Evolutionary conservation across 2,329 filamentous ascomycete genomes (phyloP).

Genomic region (Didymella sp.): DNA sequence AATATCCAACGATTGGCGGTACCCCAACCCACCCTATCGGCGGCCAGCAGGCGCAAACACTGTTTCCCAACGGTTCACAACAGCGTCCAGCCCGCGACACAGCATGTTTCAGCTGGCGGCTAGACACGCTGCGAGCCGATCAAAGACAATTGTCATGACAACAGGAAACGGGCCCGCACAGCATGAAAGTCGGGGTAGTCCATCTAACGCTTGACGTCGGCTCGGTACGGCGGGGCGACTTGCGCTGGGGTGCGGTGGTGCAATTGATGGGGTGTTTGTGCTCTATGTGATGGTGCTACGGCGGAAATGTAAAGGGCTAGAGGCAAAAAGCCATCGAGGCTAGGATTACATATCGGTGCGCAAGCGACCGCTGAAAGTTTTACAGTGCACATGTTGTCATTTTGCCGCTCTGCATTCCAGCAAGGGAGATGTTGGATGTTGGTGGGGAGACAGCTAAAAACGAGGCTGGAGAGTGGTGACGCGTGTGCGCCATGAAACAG

Average conservation of each 20-base stretch:
- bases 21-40: conserved; percentile 7
- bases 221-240: conserved; percentile 7
- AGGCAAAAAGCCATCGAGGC: background rate
- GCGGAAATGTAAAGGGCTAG: conserved; percentile 1
- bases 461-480: conserved; percentile 9
- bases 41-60: conserved; percentile 10
- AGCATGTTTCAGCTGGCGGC: conserved; percentile 13
- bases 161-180: conserved; percentile 5
- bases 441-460: conserved; percentile 1
- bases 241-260: background rate
- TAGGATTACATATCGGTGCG: background rate
- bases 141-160: conserved; percentile 12
- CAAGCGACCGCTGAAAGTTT: conserved; percentile 2
- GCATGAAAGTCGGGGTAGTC: conserved; percentile 4
- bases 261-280: background rate
- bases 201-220: conserved; percentile 7
- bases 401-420: conserved; percentile 7
- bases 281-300: conserved; percentile 9
- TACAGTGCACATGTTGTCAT: background rate
- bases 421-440: conserved; percentile 4
- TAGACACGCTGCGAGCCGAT: conserved; percentile 6
- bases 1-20: conserved; percentile 13
- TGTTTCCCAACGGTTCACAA: conserved; percentile 22
- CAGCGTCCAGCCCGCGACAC: conserved; percentile 14
- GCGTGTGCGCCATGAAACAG: conserved; percentile 8